A percentile compares a stretch with the other conserved stretches of the same genome.
These are phyloP conservation scores for Plantago ovata DNA, from an alignment of 257 asterid genomes.

Conservation along the genomic window DNA sequence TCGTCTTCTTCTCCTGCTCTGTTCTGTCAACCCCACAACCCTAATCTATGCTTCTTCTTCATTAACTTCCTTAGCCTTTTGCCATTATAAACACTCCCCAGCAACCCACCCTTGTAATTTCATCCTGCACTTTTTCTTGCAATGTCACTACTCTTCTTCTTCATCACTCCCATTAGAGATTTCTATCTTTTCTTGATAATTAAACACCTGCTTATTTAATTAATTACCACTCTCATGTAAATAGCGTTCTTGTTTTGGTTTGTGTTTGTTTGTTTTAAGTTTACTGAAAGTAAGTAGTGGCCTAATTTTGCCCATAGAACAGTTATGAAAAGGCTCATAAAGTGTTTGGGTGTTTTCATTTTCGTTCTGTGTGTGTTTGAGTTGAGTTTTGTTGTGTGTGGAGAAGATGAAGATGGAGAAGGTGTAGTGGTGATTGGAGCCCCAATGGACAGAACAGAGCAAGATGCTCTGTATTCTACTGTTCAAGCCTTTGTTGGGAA, in stretches of 20 bases:
- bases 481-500: conserved; percentile 91
- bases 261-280: neutral
- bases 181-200: neutral
- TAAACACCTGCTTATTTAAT: too few relatives aligned
- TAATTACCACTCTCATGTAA: neutral
- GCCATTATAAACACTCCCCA: conserved; percentile 44
- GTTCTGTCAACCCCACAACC: too few relatives aligned
- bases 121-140: conserved; percentile 18
- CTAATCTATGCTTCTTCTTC: conserved; percentile 30
- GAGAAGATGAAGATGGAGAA: conserved; percentile 39
- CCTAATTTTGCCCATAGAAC: conserved; percentile 19
- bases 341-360: conserved; percentile 20
- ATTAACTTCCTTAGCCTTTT: conserved; percentile 42
- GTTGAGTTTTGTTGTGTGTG: conserved; percentile 41
- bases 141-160: conserved; percentile 26
- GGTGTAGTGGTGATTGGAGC: conserved; percentile 20
- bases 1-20: too few relatives aligned
- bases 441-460: conserved; percentile 71
- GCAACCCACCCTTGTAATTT: conserved; percentile 19
- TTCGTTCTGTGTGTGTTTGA: conserved; percentile 26
- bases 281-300: too few relatives aligned
- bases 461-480: conserved; percentile 64
- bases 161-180: conserved; percentile 5
- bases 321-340: conserved; percentile 38
- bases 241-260: neutral